Base-by-base conservation (phyloP, 2,329 filamentous ascomycete species). In the Knoxdaviesia capensis region DNA sequence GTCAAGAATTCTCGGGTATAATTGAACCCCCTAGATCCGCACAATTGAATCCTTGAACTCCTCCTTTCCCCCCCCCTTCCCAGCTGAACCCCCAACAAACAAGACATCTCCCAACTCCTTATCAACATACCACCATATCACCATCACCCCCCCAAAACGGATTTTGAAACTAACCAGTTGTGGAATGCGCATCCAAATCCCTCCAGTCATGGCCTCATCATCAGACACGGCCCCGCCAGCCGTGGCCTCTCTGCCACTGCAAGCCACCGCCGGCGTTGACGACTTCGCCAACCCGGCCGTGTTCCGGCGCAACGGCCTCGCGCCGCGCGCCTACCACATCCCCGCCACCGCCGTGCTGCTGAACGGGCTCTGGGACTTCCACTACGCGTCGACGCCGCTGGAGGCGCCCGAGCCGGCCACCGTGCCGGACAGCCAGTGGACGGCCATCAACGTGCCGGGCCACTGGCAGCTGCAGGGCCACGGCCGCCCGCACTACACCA, bases 381-480 rank as follows among this genome's bases (percentile, higher is more conserved):
- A 69, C 47, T 64, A 69, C 43, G 59, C 64, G 8, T 48, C 56
- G 4, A 63, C 58, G 6, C 65, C 66, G 1, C 49, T 60, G 6
- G 60, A 65, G 42, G 64, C 67, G 7, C 43, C 43, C 3, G 34
- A 34, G 9, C 29, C 36, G 20, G 20, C 20, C 20, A 20, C 20
- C 20, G 20, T 20, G 20, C 20, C 20, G 20, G 20, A 20, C 20
- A 20, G 20, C 20, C 20, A 35, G 8, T 35, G 34, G 34, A 11
- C 8, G 34, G 9, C 8, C 7, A 43, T 43, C 74, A 77, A 46
- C 56, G 77, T 82, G 0, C 77, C 77, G 0, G 73, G 73, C 3
- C 71, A 76, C 51, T 83, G 78, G 78, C 77, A 82, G 55, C 59
- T 80, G 5, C 73, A 82, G 55, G 77, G 77, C 30, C 72, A 75